Evolutionary conservation across 306 rosid genomes (phyloP).

Genomic region (Trifolium fragiferum): DNA sequence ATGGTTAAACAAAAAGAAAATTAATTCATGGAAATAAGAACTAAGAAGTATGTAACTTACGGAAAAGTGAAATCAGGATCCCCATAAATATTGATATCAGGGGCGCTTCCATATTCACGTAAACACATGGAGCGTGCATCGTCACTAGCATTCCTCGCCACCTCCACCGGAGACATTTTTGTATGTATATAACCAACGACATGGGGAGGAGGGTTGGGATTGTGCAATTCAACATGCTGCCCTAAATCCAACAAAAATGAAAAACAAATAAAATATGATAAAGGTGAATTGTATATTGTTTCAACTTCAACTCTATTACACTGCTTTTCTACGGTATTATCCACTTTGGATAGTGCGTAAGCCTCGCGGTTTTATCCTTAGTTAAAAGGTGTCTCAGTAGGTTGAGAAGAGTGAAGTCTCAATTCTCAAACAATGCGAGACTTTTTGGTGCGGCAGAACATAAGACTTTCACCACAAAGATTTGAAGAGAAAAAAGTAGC

Average conservation of each 20-base stretch:
- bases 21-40: constrained; percentile 23
- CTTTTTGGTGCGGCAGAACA: not conserved
- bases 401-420: not conserved
- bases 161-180: constrained; percentile 84
- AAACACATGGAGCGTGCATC: constrained; percentile 86
- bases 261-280: constrained; percentile 15
- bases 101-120: constrained; percentile 89
- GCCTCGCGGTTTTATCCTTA: not conserved
- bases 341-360: not conserved
- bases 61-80: constrained; percentile 90
- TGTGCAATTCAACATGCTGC: constrained; percentile 99
- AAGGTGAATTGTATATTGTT: not conserved
- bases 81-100: constrained; percentile 74
- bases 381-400: not conserved
- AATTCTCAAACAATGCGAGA: not conserved
- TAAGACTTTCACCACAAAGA: not conserved
- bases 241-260: constrained; percentile 60
- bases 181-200: constrained; percentile 89
- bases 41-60: constrained; percentile 57
- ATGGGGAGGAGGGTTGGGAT: constrained; percentile 89
- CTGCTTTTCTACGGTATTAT: not conserved
- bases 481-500: not conserved
- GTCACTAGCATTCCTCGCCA: constrained; percentile 78
- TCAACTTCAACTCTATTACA: not conserved
- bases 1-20: constrained; percentile 18